Base-by-base conservation (phyloP, 495 filamentous ascomycete species). In the Trichoderma reesei region DNA sequence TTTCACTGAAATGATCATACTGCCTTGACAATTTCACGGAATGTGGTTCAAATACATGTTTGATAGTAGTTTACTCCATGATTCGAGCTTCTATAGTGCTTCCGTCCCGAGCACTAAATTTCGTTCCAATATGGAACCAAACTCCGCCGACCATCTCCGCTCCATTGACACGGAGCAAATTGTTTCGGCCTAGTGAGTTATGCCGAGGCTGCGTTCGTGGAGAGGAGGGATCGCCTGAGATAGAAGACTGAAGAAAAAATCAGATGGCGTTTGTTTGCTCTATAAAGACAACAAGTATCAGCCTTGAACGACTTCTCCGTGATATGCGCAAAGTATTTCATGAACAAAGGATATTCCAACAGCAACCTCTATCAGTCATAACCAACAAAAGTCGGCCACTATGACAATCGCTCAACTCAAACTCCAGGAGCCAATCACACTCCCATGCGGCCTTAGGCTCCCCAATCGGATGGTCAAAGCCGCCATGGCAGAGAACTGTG, bases 401-500 rank as follows among this genome's bases (percentile, higher is more conserved):
- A 60, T 41, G 63, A 41, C 26, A 11, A 36, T 41, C 11, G 14
- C 26, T 18, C 26, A 34, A 10, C 66, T 69, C 64, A 65, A 73
- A 42, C 65, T 81, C 9, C 66, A 68, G 65, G 74, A 81, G 63
- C 67, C 78, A 37, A 73, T 83, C 59, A 77, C 75, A 65, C 74
- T 83, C 3, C 80, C 80, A 37, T 83, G 78, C 62, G 82, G 81
- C 0, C 68, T 85, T 36, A 72, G 74, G 3, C 66, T 85, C 13
- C 79, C 79, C 16, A 85, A 84, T 66, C 78, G 82, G 20, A 66
- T 85, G 2, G 74, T 71, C 64, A 84, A 85, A 74, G 81, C 82
- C 72, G 7, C 66, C 48, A n/a, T 34, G 63, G 37, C 41, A 64
- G 39, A 33, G 33, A 14, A 33, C 14, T 48, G 46, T 33, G n/a